Percentiles rank a stretch among this genome's conserved stretches.
Evolutionary conservation across 2,329 filamentous ascomycete genomes (phyloP).

Genomic region (Fusarium acutatum): DNA sequence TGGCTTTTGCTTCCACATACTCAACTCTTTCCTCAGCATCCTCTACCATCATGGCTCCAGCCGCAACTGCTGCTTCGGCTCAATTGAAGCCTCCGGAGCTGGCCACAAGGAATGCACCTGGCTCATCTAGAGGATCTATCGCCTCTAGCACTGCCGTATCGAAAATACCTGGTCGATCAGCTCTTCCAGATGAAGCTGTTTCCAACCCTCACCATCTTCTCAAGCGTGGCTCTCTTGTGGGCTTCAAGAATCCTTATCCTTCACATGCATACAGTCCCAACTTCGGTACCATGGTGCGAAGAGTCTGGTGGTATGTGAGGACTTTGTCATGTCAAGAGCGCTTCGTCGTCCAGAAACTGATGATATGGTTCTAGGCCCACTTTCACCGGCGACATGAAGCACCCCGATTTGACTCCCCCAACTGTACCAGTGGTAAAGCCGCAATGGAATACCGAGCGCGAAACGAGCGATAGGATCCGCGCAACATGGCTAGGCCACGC

Average conservation of each 20-base stretch:
- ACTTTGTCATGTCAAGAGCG: not conserved
- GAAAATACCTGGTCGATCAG: constrained; percentile 46
- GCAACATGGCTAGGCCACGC: constrained; percentile 97
- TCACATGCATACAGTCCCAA: constrained; percentile 48
- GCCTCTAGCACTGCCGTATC: constrained; percentile 43
- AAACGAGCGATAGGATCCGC: constrained; percentile 67
- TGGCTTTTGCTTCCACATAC: constrained; percentile 1
- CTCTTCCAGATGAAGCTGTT: constrained; percentile 53
- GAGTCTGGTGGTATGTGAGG: constrained; percentile 49
- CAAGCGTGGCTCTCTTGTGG: constrained; percentile 49
- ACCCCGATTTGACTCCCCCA: constrained; percentile 70
- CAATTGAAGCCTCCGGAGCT: constrained; percentile 23
- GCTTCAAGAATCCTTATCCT: constrained; percentile 62
- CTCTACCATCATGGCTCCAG: constrained; percentile 31
- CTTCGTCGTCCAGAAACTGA: constrained; percentile 11
- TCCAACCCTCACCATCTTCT: constrained; percentile 59
- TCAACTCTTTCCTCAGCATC: constrained; percentile 21
- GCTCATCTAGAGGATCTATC: constrained; percentile 2
- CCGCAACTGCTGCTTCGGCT: constrained; percentile 22
- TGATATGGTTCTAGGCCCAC: constrained; percentile 42
- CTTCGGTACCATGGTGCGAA: constrained; percentile 39
- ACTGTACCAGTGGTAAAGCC: constrained; percentile 74
- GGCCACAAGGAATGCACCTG: constrained; percentile 19
- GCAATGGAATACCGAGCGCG: constrained; percentile 69
- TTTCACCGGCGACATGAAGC: constrained; percentile 51